A percentile compares a stretch with the other conserved stretches of the same genome.
These are phyloP conservation scores for Amanita rimosa DNA, from an alignment of 768 basidiomycete species.

Conservation along the genomic window DNA sequence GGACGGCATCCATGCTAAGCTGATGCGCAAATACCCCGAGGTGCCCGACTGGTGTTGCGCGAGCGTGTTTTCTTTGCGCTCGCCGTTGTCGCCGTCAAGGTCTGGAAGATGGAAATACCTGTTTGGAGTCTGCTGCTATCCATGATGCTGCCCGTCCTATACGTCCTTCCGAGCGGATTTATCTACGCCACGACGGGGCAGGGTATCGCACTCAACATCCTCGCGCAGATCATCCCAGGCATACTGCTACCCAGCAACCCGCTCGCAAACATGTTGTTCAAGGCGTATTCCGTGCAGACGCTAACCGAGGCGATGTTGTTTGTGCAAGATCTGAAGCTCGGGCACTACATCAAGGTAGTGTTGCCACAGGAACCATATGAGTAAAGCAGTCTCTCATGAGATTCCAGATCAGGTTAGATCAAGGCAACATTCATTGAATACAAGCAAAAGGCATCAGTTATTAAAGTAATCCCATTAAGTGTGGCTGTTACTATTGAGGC, in stretches of 20 bases:
- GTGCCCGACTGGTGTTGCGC: conserved; percentile 89
- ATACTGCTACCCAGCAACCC: conserved; percentile 78
- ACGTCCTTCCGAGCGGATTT: conserved; percentile 84
- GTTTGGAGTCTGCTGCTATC: conserved; percentile 77
- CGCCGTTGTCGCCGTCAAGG: conserved; percentile 65
- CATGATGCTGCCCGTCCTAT: conserved; percentile 60
- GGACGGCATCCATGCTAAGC: conserved; percentile 90
- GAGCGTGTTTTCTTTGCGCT: conserved; percentile 61
- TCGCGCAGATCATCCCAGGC: conserved; percentile 88
- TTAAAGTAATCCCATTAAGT: too few relatives aligned
- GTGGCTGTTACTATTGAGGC: too few relatives aligned
- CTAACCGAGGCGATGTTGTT: conserved; percentile 67
- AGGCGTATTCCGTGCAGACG: conserved; percentile 80
- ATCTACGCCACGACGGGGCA: conserved; percentile 90
- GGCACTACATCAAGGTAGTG: conserved; percentile 98
- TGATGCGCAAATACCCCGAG: conserved; percentile 90
- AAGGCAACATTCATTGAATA: too few relatives aligned
- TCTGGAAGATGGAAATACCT: conserved; percentile 77
- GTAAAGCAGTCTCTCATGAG: too few relatives aligned
- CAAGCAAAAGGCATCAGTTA: too few relatives aligned
- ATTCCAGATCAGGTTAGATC: too few relatives aligned
- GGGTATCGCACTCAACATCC: conserved; percentile 70
- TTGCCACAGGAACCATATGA: too few relatives aligned
- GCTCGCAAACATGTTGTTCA: conserved; percentile 93
- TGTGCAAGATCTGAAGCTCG: conserved; percentile 80